phyloP scores from a whole-genome alignment of 768 basidiomycete genomes.

The Suillus tomentosus region DNA sequence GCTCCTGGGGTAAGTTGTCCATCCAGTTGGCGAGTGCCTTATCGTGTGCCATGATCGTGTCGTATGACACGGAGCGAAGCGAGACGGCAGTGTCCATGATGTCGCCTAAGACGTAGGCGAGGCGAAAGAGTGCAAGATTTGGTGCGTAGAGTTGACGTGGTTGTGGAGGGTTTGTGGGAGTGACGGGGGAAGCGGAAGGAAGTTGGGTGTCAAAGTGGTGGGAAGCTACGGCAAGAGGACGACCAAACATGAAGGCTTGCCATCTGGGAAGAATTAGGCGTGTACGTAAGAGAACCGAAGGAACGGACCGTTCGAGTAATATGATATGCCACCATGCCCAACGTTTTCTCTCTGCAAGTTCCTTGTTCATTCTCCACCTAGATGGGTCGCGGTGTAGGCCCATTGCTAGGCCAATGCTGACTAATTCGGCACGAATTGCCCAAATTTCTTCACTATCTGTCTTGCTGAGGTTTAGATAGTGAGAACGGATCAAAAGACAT shows the following conservation, averaged over 20 bases:
- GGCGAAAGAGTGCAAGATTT: slow-evolving; percentile 71
- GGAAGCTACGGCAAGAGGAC: slow-evolving; percentile 72
- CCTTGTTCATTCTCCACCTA: slow-evolving; percentile 69
- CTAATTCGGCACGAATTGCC: slow-evolving; percentile 70
- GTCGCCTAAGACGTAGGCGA: slow-evolving; percentile 80
- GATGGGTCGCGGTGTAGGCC: slow-evolving; percentile 87
- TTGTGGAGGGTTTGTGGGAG: slow-evolving; percentile 40
- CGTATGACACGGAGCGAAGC: slow-evolving; percentile 76
- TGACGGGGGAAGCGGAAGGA: slow-evolving; percentile 54
- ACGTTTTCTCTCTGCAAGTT: slow-evolving; percentile 72
- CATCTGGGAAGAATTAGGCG: slow-evolving; percentile 48
- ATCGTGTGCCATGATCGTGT: slow-evolving; percentile 72
- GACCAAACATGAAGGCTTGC: slow-evolving; percentile 88
- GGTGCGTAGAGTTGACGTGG: slow-evolving; percentile 69
- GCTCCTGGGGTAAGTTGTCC: slow-evolving; percentile 72
- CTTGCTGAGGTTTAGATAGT: slow-evolving; percentile 73
- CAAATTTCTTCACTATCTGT: slow-evolving; percentile 82
- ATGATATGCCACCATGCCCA: slow-evolving; percentile 95
- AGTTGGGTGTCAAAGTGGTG: slow-evolving; percentile 85
- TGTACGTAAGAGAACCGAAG: slow-evolving; percentile 7
- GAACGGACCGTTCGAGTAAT: slow-evolving; percentile 70
- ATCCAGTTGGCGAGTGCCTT: slow-evolving; percentile 72
- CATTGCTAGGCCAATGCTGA: slow-evolving; percentile 78
- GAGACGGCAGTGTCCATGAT: slow-evolving; percentile 86
- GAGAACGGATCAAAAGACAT: slow-evolving; percentile 65